These are phyloP conservation scores for Reticulascus tulasneorum DNA, from an alignment of 2,329 filamentous ascomycete genomes.

Conservation along the genomic window DNA sequence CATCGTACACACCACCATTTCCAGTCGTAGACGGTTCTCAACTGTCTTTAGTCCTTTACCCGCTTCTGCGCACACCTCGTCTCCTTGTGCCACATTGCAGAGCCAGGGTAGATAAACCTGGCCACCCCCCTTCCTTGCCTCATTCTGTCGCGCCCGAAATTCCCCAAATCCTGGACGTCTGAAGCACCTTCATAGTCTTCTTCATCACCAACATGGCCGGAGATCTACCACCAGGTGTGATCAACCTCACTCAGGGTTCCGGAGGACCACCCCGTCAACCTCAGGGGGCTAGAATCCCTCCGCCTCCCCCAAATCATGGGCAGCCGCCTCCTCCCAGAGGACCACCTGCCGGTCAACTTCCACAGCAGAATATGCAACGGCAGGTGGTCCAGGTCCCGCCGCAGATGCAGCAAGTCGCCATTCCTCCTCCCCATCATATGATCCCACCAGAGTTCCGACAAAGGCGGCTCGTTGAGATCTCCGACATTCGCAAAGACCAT, in stretches of 20 bases:
- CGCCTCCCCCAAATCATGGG: not conserved
- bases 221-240: conserved; percentile 2
- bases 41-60: not conserved
- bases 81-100: not conserved
- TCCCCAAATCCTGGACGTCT: not conserved
- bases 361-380: too few relatives aligned
- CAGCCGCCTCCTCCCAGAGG: too few relatives aligned
- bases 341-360: not conserved
- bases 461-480: conserved; percentile 18
- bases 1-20: not conserved
- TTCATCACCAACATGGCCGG: conserved; percentile 6
- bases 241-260: not conserved
- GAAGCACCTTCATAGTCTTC: not conserved
- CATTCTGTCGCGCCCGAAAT: not conserved
- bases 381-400: not conserved
- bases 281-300: not conserved
- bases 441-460: conserved; percentile 13
- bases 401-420: conserved; percentile 1
- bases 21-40: not conserved
- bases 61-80: not conserved
- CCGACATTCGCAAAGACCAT: conserved; percentile 32
- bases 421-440: conserved; percentile 5
- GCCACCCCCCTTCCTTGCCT: not conserved
- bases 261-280: conserved; percentile 2
- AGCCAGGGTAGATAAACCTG: conserved; percentile 1